Conservation (phyloP, 2,329 filamentous ascomycete species). For the Periconia sp. region DNA sequence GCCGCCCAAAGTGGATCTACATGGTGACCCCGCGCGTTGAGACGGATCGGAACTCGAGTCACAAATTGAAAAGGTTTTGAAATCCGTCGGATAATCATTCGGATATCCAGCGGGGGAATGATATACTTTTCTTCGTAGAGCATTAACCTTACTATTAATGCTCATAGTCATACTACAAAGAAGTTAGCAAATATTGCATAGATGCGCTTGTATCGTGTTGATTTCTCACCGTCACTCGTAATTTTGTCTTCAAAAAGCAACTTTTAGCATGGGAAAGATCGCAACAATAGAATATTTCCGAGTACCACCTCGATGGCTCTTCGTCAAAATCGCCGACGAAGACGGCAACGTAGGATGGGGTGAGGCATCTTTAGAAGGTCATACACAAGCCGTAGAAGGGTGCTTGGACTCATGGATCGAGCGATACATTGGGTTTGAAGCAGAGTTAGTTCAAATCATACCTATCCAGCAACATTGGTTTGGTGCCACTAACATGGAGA, state of each 20-base stretch:
- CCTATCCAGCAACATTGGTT: not conserved
- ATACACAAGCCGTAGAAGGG: slow-evolving; percentile 73
- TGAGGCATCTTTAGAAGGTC: slow-evolving; percentile 73
- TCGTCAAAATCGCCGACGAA: slow-evolving; percentile 74
- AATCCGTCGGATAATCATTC: not conserved
- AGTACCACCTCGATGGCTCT: slow-evolving; percentile 74
- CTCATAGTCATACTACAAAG: too few relatives aligned
- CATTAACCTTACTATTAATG: too few relatives aligned
- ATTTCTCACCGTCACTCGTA: too few relatives aligned
- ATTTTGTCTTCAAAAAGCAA: not conserved
- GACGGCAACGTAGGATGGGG: slow-evolving; percentile 70
- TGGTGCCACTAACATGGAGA: not conserved
- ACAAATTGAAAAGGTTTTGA: not conserved
- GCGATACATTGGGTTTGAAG: slow-evolving; percentile 67
- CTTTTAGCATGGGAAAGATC: slow-evolving; percentile 61
- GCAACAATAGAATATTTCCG: slow-evolving; percentile 71
- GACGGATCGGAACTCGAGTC: slow-evolving; percentile 8
- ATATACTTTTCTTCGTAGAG: too few relatives aligned
- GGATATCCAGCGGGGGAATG: not conserved
- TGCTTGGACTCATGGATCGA: slow-evolving; percentile 67
- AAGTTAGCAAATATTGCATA: too few relatives aligned
- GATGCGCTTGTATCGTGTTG: too few relatives aligned
- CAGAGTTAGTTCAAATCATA: slow-evolving; percentile 56
- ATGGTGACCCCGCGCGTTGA: slow-evolving; percentile 28
- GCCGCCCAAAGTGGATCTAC: slow-evolving; percentile 20